Evolutionary conservation across 2,329 filamentous ascomycete genomes (phyloP).

Genomic region (Fusarium papillatum): DNA sequence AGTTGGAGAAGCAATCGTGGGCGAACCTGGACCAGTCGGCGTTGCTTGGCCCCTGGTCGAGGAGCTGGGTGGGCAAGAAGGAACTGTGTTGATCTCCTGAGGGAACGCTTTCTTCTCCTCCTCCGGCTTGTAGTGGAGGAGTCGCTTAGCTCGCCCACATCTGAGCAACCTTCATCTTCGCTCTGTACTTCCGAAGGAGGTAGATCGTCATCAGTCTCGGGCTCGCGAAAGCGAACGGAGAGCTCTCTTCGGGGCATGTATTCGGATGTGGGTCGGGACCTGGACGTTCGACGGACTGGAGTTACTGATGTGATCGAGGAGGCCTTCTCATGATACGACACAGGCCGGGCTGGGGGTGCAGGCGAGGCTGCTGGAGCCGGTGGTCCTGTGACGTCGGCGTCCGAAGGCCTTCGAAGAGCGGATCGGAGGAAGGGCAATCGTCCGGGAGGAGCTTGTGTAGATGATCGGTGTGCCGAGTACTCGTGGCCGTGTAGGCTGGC

Average conservation of each 20-base stretch:
- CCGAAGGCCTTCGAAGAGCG: conserved; percentile 53
- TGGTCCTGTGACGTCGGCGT: conserved; percentile 42
- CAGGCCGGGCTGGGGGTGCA: conserved; percentile 32
- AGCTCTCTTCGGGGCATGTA: conserved; percentile 55
- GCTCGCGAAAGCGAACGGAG: conserved; percentile 61
- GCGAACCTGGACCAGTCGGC: conserved; percentile 75
- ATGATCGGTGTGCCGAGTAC: conserved; percentile 59
- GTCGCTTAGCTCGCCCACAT: conserved; percentile 61
- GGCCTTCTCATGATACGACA: conserved; percentile 44
- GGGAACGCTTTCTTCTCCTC: conserved; percentile 57
- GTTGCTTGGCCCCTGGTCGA: conserved; percentile 69
- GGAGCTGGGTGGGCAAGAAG: conserved; percentile 78
- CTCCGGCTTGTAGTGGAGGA: conserved; percentile 55
- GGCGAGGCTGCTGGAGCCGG: conserved; percentile 26
- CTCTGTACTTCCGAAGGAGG: conserved; percentile 46
- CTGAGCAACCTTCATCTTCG: conserved; percentile 64
- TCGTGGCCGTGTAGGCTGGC: conserved; percentile 73
- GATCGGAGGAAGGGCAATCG: conserved; percentile 59
- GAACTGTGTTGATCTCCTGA: conserved; percentile 72
- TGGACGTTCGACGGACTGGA: conserved; percentile 36
- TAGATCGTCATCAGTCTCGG: conserved; percentile 47
- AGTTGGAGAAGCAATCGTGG: conserved; percentile 80
- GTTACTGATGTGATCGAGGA: conserved; percentile 25
- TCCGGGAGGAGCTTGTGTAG: conserved; percentile 49
- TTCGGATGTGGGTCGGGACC: conserved; percentile 53